Evolutionary conservation across 805 yeast genomes (phyloP).

Genomic region (Ogataea nitratoaversa): DNA sequence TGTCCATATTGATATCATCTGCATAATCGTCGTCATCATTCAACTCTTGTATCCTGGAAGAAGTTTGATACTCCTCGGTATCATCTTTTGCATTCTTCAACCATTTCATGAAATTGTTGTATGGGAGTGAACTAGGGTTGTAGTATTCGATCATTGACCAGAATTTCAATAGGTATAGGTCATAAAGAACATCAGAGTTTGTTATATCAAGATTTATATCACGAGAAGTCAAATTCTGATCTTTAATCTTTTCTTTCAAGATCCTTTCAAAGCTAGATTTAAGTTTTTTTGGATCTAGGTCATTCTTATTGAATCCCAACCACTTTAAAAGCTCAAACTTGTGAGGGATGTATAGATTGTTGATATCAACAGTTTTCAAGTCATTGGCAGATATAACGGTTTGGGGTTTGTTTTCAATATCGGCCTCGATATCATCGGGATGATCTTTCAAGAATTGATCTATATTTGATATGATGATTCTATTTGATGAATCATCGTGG

Average conservation of each 20-base stretch:
- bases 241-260: conserved; percentile 2
- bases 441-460: conserved; percentile 24
- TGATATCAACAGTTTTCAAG: conserved; percentile 10
- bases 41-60: conserved; percentile 7
- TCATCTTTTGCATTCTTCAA: conserved; percentile 1
- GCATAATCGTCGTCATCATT: conserved; percentile 15
- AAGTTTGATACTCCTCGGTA: conserved; percentile 2
- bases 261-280: conserved; percentile 5
- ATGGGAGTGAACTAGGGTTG: conserved; percentile 20
- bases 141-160: conserved; percentile 24
- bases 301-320: conserved; percentile 3
- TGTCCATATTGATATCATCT: conserved; percentile 5
- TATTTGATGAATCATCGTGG: conserved; percentile 3
- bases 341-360: conserved; percentile 11
- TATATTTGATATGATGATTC: conserved; percentile 18
- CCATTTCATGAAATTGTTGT: conserved; percentile 15
- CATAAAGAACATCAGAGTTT: conserved; percentile 19
- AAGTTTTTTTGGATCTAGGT: not conserved
- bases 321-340: conserved; percentile 5
- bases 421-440: conserved; percentile 11
- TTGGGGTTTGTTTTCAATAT: not conserved
- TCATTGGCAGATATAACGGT: no score
- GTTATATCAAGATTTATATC: conserved; percentile 9
- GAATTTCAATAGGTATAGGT: conserved; percentile 14
- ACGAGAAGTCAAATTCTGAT: conserved; percentile 7